Evolutionary conservation across 805 yeast genomes (phyloP).

Genomic region (Starmerella geochares): DNA sequence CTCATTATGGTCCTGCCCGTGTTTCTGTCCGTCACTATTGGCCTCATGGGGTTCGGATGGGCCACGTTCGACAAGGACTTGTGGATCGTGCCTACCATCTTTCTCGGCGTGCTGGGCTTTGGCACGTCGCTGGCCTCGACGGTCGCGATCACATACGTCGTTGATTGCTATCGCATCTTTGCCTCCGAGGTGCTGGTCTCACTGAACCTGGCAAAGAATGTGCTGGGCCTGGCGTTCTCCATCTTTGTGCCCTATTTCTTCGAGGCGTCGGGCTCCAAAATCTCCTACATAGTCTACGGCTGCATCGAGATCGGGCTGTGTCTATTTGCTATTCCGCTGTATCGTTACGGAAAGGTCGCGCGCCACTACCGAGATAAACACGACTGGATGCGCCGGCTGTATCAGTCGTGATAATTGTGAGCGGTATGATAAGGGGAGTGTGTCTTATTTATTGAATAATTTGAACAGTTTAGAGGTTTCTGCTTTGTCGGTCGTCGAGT

Average conservation of each 20-base stretch:
- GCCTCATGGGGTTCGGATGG: constrained; percentile 59
- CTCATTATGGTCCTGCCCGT: constrained; percentile 46
- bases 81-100: constrained; percentile 51
- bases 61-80: constrained; percentile 38
- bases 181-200: constrained; percentile 52
- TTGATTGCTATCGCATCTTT: constrained; percentile 47
- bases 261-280: constrained; percentile 36
- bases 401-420: constrained; percentile 16
- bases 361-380: constrained; percentile 45
- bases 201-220: constrained; percentile 45
- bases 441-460: background rate
- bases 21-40: constrained; percentile 37
- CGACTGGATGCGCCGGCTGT: constrained; percentile 37
- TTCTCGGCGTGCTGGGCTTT: constrained; percentile 47
- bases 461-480: no score
- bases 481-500: no score
- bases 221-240: constrained; percentile 47
- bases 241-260: constrained; percentile 44
- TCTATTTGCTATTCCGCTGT: constrained; percentile 42
- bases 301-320: constrained; percentile 42
- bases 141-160: constrained; percentile 49
- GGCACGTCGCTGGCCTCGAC: constrained; percentile 55
- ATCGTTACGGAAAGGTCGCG: constrained; percentile 43
- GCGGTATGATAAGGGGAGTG: background rate
- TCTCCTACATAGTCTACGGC: constrained; percentile 45